Evolutionary conservation across 805 yeast genomes (phyloP).

Genomic region (Scheffersomyces ergatensis): DNA sequence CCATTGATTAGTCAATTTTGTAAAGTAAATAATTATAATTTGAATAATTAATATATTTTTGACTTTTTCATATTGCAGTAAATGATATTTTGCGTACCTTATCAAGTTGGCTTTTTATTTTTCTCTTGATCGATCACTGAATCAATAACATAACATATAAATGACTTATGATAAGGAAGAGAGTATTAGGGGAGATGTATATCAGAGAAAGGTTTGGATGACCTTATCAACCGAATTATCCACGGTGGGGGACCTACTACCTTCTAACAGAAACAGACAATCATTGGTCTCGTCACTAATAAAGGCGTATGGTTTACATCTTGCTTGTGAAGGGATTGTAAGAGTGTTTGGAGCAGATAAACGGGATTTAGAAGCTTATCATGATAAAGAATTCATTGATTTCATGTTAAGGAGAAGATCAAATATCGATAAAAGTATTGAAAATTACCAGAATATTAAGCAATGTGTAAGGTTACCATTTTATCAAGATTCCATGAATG

Average conservation of each 20-base stretch:
- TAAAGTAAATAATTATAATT: no score
- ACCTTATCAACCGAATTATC: conserved; percentile 16
- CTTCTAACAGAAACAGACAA: conserved; percentile 54
- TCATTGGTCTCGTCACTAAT: conserved; percentile 42
- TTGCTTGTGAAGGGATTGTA: conserved; percentile 20
- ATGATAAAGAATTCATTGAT: conserved; percentile 42
- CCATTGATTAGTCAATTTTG: conserved; percentile 2
- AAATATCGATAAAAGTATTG: conserved; percentile 11
- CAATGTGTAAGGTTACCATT: not conserved
- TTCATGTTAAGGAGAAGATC: conserved; percentile 29
- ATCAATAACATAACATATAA: not conserved
- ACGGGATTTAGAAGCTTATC: conserved; percentile 47
- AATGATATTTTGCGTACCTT: no score
- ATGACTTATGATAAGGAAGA: not conserved
- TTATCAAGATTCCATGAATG: not conserved
- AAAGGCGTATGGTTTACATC: conserved; percentile 36
- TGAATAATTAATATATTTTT: no score
- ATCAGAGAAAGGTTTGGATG: conserved; percentile 16
- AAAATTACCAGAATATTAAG: conserved; percentile 2
- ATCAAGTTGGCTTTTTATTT: no score
- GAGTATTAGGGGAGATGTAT: not conserved
- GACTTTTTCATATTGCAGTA: no score
- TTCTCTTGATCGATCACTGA: no score
- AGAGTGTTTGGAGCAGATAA: conserved; percentile 21
- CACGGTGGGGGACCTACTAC: conserved; percentile 40